Base-by-base conservation (phyloP, 176 grass and related monocot genomes). In the Eleusine coracana region DNA sequence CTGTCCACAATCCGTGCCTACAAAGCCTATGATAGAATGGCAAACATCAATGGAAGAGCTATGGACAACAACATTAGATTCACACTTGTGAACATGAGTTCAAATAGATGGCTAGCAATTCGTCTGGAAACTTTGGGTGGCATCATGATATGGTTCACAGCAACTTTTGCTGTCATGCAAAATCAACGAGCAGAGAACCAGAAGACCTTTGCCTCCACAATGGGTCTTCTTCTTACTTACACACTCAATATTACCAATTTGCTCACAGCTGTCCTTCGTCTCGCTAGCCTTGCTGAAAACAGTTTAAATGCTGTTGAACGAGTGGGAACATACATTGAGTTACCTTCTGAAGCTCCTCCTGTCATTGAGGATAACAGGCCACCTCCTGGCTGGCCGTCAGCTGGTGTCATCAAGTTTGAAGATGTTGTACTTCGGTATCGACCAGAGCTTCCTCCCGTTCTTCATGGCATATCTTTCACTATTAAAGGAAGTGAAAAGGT, bases 281-380 rank as follows among this genome's bases (percentile, higher is more conserved):
- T 99, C 70, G 96, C 96, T 77, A 99, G 96, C 83, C 91, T 99
- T n/a, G 93, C 96, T 68, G 96, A 99, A 95, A 99, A 99, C 84
- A 99, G 93, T 84, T 90, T 99, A 84, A 99, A 99, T 92, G 93
- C 96, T 78, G 96, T 99, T 75, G 96, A 99, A 68, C 83, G 96
- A 76, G 80, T 96, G 42, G 93, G 91, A 70, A 99, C 89, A 71
- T 99, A 99, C 66, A 94, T 96, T 45, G 96, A 99, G 38, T 86
- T 96, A 52, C 89, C 86, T 84, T 91, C 93, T 68, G 96, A 99
- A 90, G 96, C 96, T 86, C 89, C 96, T 85, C 87, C 93, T 85
- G 80, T 99, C 68, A 94, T 96, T 63, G 91, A 99, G 83, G 87
- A 86, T 81, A 87, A 80, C 42, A 99, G 93, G 42, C 89, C 96